phyloP scores from a whole-genome alignment of 2,329 filamentous ascomycete genomes.

The Phialophora chinensis region DNA sequence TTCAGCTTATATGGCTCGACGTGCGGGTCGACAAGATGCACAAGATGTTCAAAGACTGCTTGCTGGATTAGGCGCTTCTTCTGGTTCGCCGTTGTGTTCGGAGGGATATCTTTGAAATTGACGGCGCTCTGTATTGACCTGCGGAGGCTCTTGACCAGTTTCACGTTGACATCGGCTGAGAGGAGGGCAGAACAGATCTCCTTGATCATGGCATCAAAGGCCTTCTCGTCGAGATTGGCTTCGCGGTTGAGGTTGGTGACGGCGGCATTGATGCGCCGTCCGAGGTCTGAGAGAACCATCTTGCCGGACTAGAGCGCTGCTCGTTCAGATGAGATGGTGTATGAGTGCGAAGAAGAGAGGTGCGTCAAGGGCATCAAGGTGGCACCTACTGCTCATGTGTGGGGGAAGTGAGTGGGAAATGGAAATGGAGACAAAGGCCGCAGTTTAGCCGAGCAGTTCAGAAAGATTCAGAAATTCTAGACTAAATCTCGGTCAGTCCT shows the following conservation, averaged over 20 bases:
- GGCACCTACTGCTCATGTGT: background rate
- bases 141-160: slow-evolving; percentile 85
- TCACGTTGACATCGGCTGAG: slow-evolving; percentile 96
- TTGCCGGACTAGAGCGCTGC: slow-evolving; percentile 35
- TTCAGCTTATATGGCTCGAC: slow-evolving; percentile 95
- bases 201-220: slow-evolving; percentile 97
- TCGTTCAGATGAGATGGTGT: background rate
- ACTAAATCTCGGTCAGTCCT: slow-evolving; percentile 17
- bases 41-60: slow-evolving; percentile 94
- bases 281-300: slow-evolving; percentile 99
- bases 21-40: slow-evolving; percentile 93
- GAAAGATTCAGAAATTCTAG: slow-evolving; percentile 33
- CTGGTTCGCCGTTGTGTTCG: slow-evolving; percentile 73
- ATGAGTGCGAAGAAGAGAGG: background rate
- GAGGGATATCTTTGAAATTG: slow-evolving; percentile 91
- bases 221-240: slow-evolving; percentile 95
- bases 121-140: slow-evolving; percentile 90
- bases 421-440: slow-evolving; percentile 15
- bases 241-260: slow-evolving; percentile 91
- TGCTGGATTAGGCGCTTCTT: slow-evolving; percentile 99
- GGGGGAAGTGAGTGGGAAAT: slow-evolving; percentile 9
- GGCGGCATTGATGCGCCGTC: slow-evolving; percentile 96
- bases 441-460: slow-evolving; percentile 27
- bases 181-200: slow-evolving; percentile 95
- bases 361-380: slow-evolving; percentile 2